Conservation (phyloP, 73 alveolate species). For the Tetrahymena borealis region DNA sequence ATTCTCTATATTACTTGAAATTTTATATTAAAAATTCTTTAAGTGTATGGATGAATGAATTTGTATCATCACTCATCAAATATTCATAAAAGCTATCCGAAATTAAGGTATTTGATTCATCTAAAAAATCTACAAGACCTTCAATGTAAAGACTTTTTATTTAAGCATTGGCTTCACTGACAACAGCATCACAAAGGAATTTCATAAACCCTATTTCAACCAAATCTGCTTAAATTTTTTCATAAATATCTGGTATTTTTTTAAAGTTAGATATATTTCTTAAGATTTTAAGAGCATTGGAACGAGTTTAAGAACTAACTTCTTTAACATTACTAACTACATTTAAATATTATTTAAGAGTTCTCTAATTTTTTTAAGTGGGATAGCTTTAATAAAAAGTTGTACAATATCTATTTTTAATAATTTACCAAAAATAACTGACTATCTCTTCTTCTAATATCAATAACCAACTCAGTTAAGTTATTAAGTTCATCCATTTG, state of each 20-base stretch:
- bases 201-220: not conserved
- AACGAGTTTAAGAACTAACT: not conserved
- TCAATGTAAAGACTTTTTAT: not conserved
- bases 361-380: not conserved
- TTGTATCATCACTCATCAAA: not conserved
- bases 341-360: not conserved
- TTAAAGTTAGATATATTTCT: not conserved
- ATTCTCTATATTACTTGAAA: not conserved
- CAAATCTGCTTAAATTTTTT: not conserved
- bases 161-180: not conserved
- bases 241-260: not conserved
- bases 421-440: not conserved
- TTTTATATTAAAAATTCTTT: not conserved
- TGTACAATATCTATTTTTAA: not conserved
- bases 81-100: not conserved
- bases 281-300: not conserved
- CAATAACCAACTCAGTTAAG: not conserved
- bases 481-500: not conserved
- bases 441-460: not conserved
- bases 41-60: not conserved
- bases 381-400: not conserved
- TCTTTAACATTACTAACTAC: not conserved
- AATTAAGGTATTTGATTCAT: not conserved
- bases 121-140: not conserved
- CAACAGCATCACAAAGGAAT: not conserved